Percentiles rank a stretch among this genome's conserved stretches.
Evolutionary conservation across 2,329 filamentous ascomycete genomes (phyloP).

Genomic region (Fusarium sulawesiense): DNA sequence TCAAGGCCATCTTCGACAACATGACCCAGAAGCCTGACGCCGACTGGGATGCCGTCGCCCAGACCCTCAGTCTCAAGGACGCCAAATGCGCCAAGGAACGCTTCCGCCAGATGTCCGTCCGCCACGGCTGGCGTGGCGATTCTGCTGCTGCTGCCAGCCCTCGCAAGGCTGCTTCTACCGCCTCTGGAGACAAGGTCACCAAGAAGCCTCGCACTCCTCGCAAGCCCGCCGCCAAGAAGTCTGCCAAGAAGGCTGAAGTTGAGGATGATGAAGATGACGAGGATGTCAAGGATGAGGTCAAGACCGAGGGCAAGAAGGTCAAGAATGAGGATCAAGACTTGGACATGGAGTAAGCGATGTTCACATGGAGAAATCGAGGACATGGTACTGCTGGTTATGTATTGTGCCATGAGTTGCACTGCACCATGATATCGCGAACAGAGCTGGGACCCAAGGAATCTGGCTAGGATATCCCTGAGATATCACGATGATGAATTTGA

Average conservation of each 20-base stretch:
- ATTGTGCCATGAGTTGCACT: constrained; percentile 1
- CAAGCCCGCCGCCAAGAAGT: constrained; percentile 48
- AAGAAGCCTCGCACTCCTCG: constrained; percentile 49
- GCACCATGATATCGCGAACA: neutral
- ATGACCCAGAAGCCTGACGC: constrained; percentile 56
- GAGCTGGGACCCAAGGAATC: constrained; percentile 1
- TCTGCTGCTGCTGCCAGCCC: constrained; percentile 34
- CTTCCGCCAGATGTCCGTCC: constrained; percentile 55
- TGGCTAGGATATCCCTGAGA: constrained; percentile 6
- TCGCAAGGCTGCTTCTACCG: constrained; percentile 44
- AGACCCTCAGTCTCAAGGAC: constrained; percentile 53
- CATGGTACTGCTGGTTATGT: neutral
- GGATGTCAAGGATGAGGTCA: constrained; percentile 11
- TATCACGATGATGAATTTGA: neutral
- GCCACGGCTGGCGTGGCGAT: constrained; percentile 54
- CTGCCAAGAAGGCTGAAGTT: constrained; percentile 45
- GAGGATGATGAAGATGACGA: constrained; percentile 40
- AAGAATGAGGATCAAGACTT: constrained; percentile 14
- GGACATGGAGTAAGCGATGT: constrained; percentile 1
- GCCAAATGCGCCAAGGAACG: constrained; percentile 57
- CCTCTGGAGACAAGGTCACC: constrained; percentile 45
- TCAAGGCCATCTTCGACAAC: constrained; percentile 57
- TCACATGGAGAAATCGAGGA: neutral
- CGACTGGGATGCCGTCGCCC: constrained; percentile 56
- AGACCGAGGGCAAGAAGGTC: constrained; percentile 1